Percentiles rank a stretch among this genome's conserved stretches.
phyloP scores from a whole-genome alignment of 768 basidiomycete species.

The Hygrophoropsis aurantiaca region DNA sequence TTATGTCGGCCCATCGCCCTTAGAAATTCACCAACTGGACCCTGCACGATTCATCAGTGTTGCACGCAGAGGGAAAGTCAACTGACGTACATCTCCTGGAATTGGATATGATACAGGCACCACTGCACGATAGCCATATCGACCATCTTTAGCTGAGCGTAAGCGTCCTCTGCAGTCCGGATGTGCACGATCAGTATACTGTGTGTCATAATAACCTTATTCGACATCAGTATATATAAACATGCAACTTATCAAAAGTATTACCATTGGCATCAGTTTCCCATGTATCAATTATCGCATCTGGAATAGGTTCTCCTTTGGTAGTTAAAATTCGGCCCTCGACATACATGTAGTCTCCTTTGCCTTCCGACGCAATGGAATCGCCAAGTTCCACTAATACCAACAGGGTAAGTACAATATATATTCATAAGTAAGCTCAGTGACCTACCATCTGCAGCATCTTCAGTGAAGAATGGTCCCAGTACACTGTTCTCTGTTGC shows the following conservation, averaged over 20 bases:
- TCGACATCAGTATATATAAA: conserved; percentile 11
- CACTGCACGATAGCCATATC: conserved; percentile 69
- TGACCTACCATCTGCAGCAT: conserved; percentile 65
- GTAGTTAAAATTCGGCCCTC: conserved; percentile 64
- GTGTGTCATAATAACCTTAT: conserved; percentile 37
- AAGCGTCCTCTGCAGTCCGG: conserved; percentile 79
- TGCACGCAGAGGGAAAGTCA: conserved; percentile 8
- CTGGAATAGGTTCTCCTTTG: conserved; percentile 61
- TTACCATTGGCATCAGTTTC: conserved; percentile 67
- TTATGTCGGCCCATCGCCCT: conserved; percentile 61
- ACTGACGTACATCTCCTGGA: conserved; percentile 56
- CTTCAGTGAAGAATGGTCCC: conserved; percentile 81
- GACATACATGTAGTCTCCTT: conserved; percentile 82
- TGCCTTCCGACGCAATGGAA: conserved; percentile 84
- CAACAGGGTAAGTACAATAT: not conserved
- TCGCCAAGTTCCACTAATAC: conserved; percentile 61
- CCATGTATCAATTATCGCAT: conserved; percentile 80
- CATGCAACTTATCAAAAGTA: conserved; percentile 33
- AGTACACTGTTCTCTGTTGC: conserved; percentile 77
- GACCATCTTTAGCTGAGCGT: conserved; percentile 57
- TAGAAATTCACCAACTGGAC: conserved; percentile 69
- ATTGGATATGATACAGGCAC: conserved; percentile 73
- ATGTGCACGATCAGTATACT: conserved; percentile 53
- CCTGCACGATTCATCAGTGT: conserved; percentile 34
- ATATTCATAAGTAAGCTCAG: not conserved